Evolutionary conservation across 352 stramenopile species (phyloP).

Genomic region (Phytophthora niederhauseri): DNA sequence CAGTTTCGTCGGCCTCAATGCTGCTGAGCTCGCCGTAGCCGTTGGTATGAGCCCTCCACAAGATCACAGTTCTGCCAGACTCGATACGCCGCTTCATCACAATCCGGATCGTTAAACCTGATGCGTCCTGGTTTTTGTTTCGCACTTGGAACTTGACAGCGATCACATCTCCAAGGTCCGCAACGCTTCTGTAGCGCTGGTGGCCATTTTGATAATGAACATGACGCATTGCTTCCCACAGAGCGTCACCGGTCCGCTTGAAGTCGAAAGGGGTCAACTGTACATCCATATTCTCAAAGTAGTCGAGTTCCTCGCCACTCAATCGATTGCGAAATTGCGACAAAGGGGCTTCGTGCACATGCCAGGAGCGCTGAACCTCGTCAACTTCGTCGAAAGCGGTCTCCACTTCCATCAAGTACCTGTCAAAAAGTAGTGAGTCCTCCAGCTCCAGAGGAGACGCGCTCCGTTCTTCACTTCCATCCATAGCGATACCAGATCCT

Average conservation of each 20-base stretch:
- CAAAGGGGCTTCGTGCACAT: not conserved
- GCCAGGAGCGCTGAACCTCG: slow-evolving; percentile 12
- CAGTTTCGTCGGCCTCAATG: slow-evolving; percentile 51
- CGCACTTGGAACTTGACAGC: slow-evolving; percentile 35
- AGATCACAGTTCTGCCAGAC: slow-evolving; percentile 39
- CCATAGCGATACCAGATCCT: not conserved
- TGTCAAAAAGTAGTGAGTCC: slow-evolving; percentile 23
- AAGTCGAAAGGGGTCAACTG: slow-evolving; percentile 24
- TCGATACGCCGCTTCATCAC: slow-evolving; percentile 36
- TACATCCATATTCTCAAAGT: slow-evolving; percentile 10
- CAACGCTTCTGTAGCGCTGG: slow-evolving; percentile 13
- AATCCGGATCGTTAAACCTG: slow-evolving; percentile 11
- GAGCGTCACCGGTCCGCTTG: slow-evolving; percentile 13
- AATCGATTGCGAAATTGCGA: not conserved
- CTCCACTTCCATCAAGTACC: slow-evolving; percentile 21
- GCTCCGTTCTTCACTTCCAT: not conserved
- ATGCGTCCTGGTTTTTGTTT: not conserved
- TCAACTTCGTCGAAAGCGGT: slow-evolving; percentile 12
- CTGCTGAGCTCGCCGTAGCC: slow-evolving; percentile 23
- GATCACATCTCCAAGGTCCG: slow-evolving; percentile 30
- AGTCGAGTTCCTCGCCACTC: not conserved
- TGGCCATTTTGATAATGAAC: slow-evolving; percentile 14
- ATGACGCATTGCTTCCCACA: slow-evolving; percentile 25
- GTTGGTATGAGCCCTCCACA: slow-evolving; percentile 45
- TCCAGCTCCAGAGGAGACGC: not conserved